Conservation (phyloP, 2,329 filamentous ascomycete genomes). For the Annulohypoxylon truncatum region DNA sequence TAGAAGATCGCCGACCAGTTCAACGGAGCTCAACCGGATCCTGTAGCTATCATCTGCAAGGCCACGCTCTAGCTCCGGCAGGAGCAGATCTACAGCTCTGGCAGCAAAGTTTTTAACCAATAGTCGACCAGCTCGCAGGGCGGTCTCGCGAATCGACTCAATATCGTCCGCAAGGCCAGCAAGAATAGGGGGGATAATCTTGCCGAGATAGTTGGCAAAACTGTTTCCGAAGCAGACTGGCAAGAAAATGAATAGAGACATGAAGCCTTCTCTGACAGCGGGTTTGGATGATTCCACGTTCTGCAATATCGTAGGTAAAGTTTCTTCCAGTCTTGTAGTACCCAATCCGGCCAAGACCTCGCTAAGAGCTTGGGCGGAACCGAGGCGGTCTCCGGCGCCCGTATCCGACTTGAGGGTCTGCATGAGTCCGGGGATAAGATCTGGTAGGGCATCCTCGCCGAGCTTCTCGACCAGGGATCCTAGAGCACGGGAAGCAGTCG, state of each 20-base stretch:
- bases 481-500: constrained; percentile 93
- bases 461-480: constrained; percentile 98
- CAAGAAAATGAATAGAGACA: constrained; percentile 99
- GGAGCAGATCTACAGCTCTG: constrained; percentile 89
- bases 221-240: constrained; percentile 99
- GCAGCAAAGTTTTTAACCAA: constrained; percentile 99
- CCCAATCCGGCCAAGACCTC: constrained; percentile 96
- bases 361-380: constrained; percentile 94
- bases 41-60: constrained; percentile 97
- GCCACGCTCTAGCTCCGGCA: constrained; percentile 95
- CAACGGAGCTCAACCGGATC: constrained; percentile 97
- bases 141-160: constrained; percentile 96
- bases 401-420: constrained; percentile 96
- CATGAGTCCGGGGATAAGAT: constrained; percentile 98
- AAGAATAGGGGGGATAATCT: constrained; percentile 94
- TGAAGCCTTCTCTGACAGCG: constrained; percentile 95
- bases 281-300: constrained; percentile 93
- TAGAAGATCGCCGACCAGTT: constrained; percentile 93
- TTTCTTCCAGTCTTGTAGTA: constrained; percentile 92
- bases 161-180: constrained; percentile 94
- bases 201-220: constrained; percentile 94
- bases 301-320: constrained; percentile 92
- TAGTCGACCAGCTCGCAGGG: constrained; percentile 89
- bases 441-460: constrained; percentile 94
- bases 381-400: constrained; percentile 93